Evolutionary conservation across 345 rosid species (phyloP).

Genomic region (Boechera retrofracta): DNA sequence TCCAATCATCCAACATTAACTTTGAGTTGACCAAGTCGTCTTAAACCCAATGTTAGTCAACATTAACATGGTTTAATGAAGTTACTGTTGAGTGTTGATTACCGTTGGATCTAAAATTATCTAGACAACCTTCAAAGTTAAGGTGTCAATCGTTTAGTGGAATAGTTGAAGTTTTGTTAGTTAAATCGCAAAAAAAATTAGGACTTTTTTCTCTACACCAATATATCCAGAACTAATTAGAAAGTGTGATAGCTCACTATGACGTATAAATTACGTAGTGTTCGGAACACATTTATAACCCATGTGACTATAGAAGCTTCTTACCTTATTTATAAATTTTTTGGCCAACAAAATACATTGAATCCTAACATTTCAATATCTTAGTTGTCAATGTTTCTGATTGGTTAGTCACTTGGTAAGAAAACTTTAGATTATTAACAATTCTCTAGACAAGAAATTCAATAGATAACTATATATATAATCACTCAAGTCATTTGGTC

Average conservation of each 20-base stretch:
- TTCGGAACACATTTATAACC: constrained; percentile 6
- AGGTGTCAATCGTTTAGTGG: not conserved
- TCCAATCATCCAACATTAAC: not conserved
- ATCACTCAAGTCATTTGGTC: not conserved
- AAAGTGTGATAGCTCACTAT: not conserved
- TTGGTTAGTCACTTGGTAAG: not conserved
- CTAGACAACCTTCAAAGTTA: not conserved
- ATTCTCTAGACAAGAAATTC: not conserved
- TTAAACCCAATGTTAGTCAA: not conserved
- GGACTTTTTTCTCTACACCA: not conserved
- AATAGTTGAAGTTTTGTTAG: not conserved
- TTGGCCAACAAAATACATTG: not conserved
- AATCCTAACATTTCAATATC: not conserved
- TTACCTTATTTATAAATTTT: not conserved
- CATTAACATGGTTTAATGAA: not conserved
- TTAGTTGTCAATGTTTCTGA: not conserved
- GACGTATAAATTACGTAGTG: constrained; percentile 24
- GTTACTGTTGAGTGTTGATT: no score
- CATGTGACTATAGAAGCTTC: constrained; percentile 38
- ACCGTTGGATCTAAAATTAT: not conserved
- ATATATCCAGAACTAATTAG: not conserved
- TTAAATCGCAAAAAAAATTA: not conserved
- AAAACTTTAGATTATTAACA: not conserved
- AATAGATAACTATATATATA: constrained; percentile 3
- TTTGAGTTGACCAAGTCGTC: not conserved